These are phyloP conservation scores for Isatis tinctoria DNA, from an alignment of 345 rosid species.

Conservation along the genomic window DNA sequence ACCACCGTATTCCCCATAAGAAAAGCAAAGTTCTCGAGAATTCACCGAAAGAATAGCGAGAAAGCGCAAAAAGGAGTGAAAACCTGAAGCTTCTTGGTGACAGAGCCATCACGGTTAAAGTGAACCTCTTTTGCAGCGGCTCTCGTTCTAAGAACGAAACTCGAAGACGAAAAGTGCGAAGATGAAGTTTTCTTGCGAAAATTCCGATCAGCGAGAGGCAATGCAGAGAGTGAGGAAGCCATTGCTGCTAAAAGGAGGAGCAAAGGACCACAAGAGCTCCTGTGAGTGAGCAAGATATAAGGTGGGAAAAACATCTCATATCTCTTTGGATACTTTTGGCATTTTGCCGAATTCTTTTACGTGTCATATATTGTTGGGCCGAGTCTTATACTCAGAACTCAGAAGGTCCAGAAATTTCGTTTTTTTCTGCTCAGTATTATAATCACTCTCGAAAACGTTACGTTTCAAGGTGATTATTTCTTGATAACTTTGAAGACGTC, in stretches of 20 bases:
- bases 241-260: slow-evolving; percentile 32
- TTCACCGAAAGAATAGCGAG: not conserved
- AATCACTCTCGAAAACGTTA: too few species aligned
- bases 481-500: too few species aligned
- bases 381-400: too few species aligned
- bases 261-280: not conserved
- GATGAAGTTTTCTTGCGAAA: slow-evolving; percentile 28
- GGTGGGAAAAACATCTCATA: slow-evolving; percentile 17
- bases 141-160: slow-evolving; percentile 28
- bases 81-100: slow-evolving; percentile 83
- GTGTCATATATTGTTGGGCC: not conserved
- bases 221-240: slow-evolving; percentile 55
- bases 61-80: not conserved
- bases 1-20: slow-evolving; percentile 14
- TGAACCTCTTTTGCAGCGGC: slow-evolving; percentile 70
- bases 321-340: not conserved
- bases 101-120: slow-evolving; percentile 86
- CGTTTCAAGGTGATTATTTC: too few species aligned
- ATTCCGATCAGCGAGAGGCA: slow-evolving; percentile 35
- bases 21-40: not conserved
- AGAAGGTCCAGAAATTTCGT: not conserved
- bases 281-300: not conserved
- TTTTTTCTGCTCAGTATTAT: too few species aligned
- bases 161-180: not conserved
- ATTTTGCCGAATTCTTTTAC: not conserved